phyloP scores from a whole-genome alignment of 345 rosid genomes.

The Crucihimalaya himalaica region DNA sequence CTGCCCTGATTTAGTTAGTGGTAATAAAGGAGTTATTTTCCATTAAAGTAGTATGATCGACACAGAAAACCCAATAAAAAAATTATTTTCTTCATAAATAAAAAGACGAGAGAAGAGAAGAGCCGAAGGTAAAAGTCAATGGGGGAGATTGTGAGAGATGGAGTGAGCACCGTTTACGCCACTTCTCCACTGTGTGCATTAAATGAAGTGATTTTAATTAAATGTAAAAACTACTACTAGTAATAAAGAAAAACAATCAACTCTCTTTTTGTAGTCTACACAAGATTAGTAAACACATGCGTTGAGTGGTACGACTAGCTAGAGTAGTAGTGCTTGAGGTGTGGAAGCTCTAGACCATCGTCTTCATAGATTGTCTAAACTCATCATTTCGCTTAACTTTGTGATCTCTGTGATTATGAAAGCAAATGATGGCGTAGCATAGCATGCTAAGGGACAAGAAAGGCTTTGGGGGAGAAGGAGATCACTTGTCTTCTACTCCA shows the following conservation, averaged over 20 bases:
- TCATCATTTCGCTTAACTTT: background rate
- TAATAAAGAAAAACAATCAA: no score
- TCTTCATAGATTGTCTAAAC: background rate
- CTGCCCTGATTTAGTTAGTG: background rate
- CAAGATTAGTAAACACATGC: slow-evolving; percentile 33
- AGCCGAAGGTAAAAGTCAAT: slow-evolving; percentile 19
- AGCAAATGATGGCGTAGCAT: slow-evolving; percentile 28
- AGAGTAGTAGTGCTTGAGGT: slow-evolving; percentile 29
- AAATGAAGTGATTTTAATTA: background rate
- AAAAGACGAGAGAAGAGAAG: background rate
- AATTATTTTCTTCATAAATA: no score
- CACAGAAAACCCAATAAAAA: background rate
- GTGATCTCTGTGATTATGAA: background rate
- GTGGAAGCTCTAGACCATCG: slow-evolving; percentile 24
- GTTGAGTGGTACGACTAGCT: background rate
- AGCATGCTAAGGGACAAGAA: slow-evolving; percentile 44
- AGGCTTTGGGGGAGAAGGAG: slow-evolving; percentile 17
- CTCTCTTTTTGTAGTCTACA: background rate
- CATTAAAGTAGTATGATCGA: background rate
- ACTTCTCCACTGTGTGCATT: slow-evolving; percentile 21
- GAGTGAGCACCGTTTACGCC: slow-evolving; percentile 40
- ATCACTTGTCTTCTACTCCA: slow-evolving; percentile 37
- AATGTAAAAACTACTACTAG: no score
- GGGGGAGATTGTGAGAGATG: slow-evolving; percentile 31
- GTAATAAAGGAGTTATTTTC: background rate